A percentile compares a stretch with the other conserved stretches of the same genome.
Evolutionary conservation across 257 asterid species (phyloP).

Genomic region (Nicotiana otophora): DNA sequence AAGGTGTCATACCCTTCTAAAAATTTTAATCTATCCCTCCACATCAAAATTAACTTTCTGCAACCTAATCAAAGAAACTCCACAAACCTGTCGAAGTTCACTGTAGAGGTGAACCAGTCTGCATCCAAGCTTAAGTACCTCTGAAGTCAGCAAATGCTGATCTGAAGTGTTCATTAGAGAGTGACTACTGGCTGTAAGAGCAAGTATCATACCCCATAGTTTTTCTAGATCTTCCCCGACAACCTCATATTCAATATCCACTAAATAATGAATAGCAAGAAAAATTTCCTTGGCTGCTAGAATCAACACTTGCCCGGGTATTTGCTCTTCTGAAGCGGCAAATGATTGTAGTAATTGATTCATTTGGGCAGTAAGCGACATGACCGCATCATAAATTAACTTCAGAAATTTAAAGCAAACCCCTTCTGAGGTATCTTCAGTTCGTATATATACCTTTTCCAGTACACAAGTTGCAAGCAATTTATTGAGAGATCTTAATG

Average conservation of each 20-base stretch:
- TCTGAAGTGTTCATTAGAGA: constrained; percentile 35
- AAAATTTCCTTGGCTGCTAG: constrained; percentile 59
- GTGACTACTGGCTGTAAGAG: constrained; percentile 47
- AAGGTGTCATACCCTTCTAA: background rate
- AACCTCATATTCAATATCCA: constrained; percentile 74
- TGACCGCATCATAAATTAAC: constrained; percentile 44
- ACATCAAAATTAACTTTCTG: background rate
- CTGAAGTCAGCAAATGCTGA: constrained; percentile 39
- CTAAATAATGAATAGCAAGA: constrained; percentile 42
- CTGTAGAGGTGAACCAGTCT: constrained; percentile 68
- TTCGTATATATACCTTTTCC: constrained; percentile 56
- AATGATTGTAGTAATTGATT: constrained; percentile 25
- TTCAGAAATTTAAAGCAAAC: constrained; percentile 59
- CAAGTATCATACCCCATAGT: constrained; percentile 59
- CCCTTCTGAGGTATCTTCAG: constrained; percentile 77
- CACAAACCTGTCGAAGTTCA: constrained; percentile 94
- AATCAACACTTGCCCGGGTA: constrained; percentile 36
- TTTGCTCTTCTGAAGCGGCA: constrained; percentile 30
- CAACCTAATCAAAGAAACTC: constrained; percentile 8
- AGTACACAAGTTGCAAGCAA: constrained; percentile 46
- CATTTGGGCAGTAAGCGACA: constrained; percentile 47
- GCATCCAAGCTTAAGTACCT: constrained; percentile 59
- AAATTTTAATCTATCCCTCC: background rate
- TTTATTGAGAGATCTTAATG: constrained; percentile 52
- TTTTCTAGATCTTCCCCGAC: constrained; percentile 74